phyloP scores from a whole-genome alignment of 176 grass and related monocot genomes.

The Oryza brachyantha region DNA sequence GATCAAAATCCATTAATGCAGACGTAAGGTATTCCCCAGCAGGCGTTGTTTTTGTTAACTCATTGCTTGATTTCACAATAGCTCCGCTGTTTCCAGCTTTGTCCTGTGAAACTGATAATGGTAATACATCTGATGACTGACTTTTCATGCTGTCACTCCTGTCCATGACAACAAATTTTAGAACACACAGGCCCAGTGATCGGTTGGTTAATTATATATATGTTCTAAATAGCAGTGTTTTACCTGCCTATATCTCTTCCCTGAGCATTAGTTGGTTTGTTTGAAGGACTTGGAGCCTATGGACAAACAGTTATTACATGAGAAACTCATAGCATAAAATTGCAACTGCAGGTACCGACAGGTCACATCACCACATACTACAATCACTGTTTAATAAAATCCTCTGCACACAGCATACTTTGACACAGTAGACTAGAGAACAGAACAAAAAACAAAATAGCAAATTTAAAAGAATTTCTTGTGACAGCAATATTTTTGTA shows the following conservation, averaged over 20 bases:
- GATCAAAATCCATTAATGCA: slow-evolving; percentile 91
- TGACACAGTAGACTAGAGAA: background rate
- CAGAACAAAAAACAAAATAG: slow-evolving; percentile 4
- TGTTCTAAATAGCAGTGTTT: slow-evolving; percentile 11
- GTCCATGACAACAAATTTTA: background rate
- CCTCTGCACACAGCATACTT: background rate
- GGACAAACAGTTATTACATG: slow-evolving; percentile 29
- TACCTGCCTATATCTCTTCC: slow-evolving; percentile 70
- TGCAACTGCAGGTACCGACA: slow-evolving; percentile 15
- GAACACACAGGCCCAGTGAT: background rate
- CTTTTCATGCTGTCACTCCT: slow-evolving; percentile 56
- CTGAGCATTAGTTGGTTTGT: slow-evolving; percentile 50
- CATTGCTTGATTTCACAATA: slow-evolving; percentile 84
- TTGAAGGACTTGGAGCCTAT: slow-evolving; percentile 67
- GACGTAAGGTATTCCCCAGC: slow-evolving; percentile 96
- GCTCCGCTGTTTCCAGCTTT: slow-evolving; percentile 78
- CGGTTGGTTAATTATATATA: slow-evolving; percentile 4
- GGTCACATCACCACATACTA: slow-evolving; percentile 9
- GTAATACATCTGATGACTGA: slow-evolving; percentile 33
- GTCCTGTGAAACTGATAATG: slow-evolving; percentile 36
- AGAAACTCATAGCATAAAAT: slow-evolving; percentile 1
- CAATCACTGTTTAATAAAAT: slow-evolving; percentile 14
- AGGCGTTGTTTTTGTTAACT: slow-evolving; percentile 85
- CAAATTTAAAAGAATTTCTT: background rate
- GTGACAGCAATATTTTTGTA: background rate